Conservation (phyloP, 345 rosid species). For the Nasturtium officinale region DNA sequence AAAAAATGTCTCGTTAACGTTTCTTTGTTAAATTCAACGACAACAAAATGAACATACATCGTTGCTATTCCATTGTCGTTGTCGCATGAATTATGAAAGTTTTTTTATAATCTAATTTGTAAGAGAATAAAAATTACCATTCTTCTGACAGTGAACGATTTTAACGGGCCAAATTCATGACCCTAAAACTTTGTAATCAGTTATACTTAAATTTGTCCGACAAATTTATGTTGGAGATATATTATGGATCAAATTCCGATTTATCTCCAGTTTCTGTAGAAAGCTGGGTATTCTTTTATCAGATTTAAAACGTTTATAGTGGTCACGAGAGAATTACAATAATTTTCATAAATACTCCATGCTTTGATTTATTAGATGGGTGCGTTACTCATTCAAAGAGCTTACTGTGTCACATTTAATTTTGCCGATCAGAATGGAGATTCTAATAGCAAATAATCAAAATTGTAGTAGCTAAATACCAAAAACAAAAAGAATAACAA, state of each 20-base stretch:
- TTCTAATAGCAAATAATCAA: neutral
- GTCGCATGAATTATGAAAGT: conserved; percentile 9
- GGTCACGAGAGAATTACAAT: neutral
- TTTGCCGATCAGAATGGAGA: neutral
- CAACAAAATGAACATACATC: conserved; percentile 1
- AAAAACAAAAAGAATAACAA: no score
- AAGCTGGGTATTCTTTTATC: neutral
- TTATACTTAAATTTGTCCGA: neutral
- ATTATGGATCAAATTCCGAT: neutral
- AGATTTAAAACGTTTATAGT: neutral
- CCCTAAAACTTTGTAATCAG: no score
- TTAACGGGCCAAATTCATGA: neutral
- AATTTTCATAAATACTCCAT: neutral
- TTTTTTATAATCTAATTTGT: neutral
- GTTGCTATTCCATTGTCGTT: conserved; percentile 15
- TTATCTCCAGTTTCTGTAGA: neutral
- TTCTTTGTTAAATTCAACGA: conserved; percentile 3
- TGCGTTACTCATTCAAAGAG: neutral
- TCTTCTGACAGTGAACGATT: neutral
- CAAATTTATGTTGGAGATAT: neutral
- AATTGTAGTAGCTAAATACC: neutral
- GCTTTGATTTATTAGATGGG: neutral
- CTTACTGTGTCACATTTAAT: neutral
- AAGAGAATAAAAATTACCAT: neutral
- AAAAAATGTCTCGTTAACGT: conserved; percentile 17